Percentiles rank a stretch among this genome's conserved stretches.
Evolutionary conservation across 1,284 basidiomycete species (phyloP).

Genomic region (Xerocomus nothofagi): DNA sequence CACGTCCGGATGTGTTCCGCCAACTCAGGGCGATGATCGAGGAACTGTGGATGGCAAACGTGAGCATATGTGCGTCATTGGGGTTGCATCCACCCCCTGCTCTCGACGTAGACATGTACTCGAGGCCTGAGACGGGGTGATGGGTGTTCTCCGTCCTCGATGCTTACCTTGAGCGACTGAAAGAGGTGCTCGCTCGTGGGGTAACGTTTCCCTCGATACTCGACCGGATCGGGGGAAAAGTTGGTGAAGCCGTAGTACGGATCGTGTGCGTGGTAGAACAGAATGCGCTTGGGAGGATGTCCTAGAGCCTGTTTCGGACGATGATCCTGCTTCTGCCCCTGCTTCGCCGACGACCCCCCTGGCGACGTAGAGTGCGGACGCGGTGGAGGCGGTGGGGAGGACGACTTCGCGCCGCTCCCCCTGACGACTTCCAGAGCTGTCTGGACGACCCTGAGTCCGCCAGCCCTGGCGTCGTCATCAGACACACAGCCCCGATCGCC

Average conservation of each 20-base stretch:
- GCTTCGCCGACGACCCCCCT: slow-evolving; percentile 4
- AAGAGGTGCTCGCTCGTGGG: slow-evolving; percentile 45
- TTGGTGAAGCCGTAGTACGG: slow-evolving; percentile 43
- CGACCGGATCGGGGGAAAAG: slow-evolving; percentile 40
- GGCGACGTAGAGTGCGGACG: slow-evolving; percentile 27
- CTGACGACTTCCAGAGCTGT: slow-evolving; percentile 27
- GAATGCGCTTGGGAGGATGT: slow-evolving; percentile 24
- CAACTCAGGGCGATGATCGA: slow-evolving; percentile 37
- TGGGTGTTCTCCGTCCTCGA: background rate
- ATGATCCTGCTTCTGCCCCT: slow-evolving; percentile 9
- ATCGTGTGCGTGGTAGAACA: slow-evolving; percentile 35
- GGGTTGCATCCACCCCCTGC: background rate
- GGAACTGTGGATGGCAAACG: slow-evolving; percentile 28
- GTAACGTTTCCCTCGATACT: slow-evolving; percentile 37
- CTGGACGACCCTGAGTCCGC: slow-evolving; percentile 29
- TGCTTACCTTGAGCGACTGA: slow-evolving; percentile 41
- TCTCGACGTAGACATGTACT: background rate
- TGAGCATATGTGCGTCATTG: slow-evolving; percentile 20
- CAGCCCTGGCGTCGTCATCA: slow-evolving; percentile 23
- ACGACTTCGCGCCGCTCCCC: slow-evolving; percentile 8
- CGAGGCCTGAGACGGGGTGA: background rate
- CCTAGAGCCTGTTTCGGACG: background rate
- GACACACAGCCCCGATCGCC: slow-evolving; percentile 33
- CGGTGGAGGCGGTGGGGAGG: slow-evolving; percentile 5
- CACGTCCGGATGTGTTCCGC: slow-evolving; percentile 42